Percentiles rank a stretch among this genome's conserved stretches.
Evolutionary conservation across 2,329 filamentous ascomycete genomes (phyloP).

Genomic region (Trichoderma atrobrunneum): DNA sequence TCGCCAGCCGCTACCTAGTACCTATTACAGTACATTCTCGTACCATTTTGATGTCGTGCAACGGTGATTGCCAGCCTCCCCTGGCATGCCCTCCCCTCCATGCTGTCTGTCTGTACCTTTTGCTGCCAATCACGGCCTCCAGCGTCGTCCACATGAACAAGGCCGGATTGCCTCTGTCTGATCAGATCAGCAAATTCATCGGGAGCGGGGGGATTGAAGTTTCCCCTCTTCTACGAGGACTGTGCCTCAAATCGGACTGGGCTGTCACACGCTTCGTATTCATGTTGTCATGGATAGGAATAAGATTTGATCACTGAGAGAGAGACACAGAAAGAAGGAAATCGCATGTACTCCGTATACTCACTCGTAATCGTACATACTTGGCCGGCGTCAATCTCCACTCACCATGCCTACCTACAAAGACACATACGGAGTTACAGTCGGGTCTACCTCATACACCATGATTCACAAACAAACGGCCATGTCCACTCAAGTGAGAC

Average conservation of each 20-base stretch:
- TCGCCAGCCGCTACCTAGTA: too few species aligned
- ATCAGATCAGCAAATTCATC: not conserved
- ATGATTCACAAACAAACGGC: not conserved
- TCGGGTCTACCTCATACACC: not conserved
- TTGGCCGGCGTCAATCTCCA: not conserved
- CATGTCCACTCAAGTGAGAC: not conserved
- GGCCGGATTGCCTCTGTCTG: not conserved
- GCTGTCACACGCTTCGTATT: constrained; percentile 9
- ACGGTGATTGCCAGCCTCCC: not conserved
- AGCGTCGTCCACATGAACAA: not conserved
- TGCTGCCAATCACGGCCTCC: not conserved
- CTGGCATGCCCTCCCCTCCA: not conserved
- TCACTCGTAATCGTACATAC: not conserved
- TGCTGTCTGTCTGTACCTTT: not conserved
- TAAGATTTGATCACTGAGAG: not conserved
- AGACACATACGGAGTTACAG: not conserved
- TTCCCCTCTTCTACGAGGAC: not conserved
- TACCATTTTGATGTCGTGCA: not conserved
- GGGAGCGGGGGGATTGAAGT: not conserved
- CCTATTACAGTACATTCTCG: not conserved
- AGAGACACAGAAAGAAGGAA: not conserved
- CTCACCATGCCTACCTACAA: not conserved
- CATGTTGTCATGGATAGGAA: not conserved
- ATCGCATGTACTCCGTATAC: not conserved
- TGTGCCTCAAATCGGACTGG: not conserved